These are phyloP conservation scores for Pelargonium australe DNA, from an alignment of 441 rosid genomes.

Conservation along the genomic window DNA sequence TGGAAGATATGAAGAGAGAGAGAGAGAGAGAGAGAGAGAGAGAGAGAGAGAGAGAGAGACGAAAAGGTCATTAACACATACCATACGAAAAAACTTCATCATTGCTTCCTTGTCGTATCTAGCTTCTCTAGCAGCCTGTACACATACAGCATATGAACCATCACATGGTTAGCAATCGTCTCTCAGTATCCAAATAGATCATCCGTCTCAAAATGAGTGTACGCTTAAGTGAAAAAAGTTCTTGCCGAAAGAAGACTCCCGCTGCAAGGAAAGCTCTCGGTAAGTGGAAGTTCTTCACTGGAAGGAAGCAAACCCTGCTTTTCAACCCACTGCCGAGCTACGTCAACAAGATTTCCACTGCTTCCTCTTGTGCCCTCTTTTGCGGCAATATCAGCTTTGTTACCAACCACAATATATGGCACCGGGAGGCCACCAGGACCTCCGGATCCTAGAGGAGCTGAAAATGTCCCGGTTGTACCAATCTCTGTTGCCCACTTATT, in stretches of 20 bases:
- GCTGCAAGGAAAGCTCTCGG: conserved; percentile 88
- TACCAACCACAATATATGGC: conserved; percentile 81
- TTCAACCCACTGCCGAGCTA: conserved; percentile 98
- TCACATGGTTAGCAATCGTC: not conserved
- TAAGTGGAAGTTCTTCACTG: conserved; percentile 89
- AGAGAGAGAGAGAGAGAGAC: not conserved
- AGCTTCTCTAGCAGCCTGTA: conserved; percentile 92
- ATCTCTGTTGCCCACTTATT: conserved; percentile 95
- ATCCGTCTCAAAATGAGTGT: not conserved
- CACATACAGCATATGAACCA: not conserved
- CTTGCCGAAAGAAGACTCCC: conserved; percentile 76
- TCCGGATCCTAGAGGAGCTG: conserved; percentile 85
- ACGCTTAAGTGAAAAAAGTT: conserved; percentile 10
- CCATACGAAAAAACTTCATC: conserved; percentile 72
- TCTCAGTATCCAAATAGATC: not conserved
- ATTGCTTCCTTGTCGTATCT: conserved; percentile 93
- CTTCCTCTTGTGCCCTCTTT: conserved; percentile 92
- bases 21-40: not conserved
- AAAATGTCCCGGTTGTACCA: conserved; percentile 79
- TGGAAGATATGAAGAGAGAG: not conserved
- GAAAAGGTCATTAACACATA: conserved; percentile 24
- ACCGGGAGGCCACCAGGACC: conserved; percentile 98
- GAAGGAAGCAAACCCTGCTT: conserved; percentile 92
- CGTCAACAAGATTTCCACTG: conserved; percentile 96
- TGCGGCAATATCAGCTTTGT: conserved; percentile 87